phyloP scores from a whole-genome alignment of 192 early-diverging fungal species.

The Coemansia sp. region DNA sequence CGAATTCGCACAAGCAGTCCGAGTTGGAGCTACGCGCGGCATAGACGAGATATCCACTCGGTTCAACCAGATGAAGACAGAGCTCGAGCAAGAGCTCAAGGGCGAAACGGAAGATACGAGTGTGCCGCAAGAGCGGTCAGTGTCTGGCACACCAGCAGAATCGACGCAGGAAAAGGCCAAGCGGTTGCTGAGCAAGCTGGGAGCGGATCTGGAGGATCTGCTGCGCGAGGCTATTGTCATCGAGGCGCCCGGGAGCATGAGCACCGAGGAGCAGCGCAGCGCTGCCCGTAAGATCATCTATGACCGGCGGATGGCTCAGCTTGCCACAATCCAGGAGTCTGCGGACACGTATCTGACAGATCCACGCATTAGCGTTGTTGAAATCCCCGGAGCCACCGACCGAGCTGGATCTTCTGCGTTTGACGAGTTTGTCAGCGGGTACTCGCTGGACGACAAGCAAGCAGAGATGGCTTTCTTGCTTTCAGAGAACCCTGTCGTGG shows the following conservation, averaged over 20 bases:
- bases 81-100: conserved; percentile 13
- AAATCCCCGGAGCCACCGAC: not conserved
- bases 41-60: conserved; percentile 42
- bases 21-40: conserved; percentile 27
- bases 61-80: conserved; percentile 28
- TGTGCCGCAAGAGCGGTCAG: not conserved
- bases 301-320: conserved; percentile 45
- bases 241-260: conserved; percentile 41
- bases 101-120: not conserved
- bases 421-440: conserved; percentile 13
- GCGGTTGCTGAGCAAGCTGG: conserved; percentile 29
- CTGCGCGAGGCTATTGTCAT: conserved; percentile 49
- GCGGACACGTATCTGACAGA: conserved; percentile 35
- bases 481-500: conserved; percentile 9
- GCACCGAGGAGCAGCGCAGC: conserved; percentile 34
- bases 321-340: conserved; percentile 34
- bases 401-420: conserved; percentile 3
- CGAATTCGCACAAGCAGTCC: conserved; percentile 46
- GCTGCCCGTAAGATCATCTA: conserved; percentile 46
- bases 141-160: not conserved
- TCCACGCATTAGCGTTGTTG: not conserved
- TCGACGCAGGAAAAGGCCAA: conserved; percentile 27
- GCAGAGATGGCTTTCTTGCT: conserved; percentile 11
- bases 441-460: conserved; percentile 3
- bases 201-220: conserved; percentile 41